Base-by-base conservation (phyloP, 371 early-diverging fungal species). In the Mortierella sp. region DNA sequence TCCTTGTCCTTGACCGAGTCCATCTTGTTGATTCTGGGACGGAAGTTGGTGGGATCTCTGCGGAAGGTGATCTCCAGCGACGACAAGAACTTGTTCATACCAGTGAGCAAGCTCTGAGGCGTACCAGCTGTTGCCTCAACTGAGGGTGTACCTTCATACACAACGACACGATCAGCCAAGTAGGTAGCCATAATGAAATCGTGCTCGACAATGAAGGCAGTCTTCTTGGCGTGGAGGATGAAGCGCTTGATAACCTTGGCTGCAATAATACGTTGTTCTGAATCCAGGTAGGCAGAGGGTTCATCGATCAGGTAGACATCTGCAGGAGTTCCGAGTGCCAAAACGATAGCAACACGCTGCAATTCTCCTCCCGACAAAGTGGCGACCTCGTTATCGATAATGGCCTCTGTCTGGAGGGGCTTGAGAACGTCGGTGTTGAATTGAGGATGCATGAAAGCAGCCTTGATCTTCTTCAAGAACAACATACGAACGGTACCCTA, bases 121-220 rank as follows among this genome's bases (percentile, higher is more conserved):
- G 79, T 52, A 41, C 88, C 89, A 56, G 98, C 98, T 54, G 65
- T 79, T 29, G 99, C 99, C 22, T 88, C 82, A 14, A 97, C 89
- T 5, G 96, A 94, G 19, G 99, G 99, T 44, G 63, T 82, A 79
- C 99, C 99, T 7, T 95, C 96, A 83, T 97, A 99, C 22, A 99
- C 98, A 81, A 99, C 94, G 24, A 99, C 98, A 80, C 98, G 94
- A 81, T 99, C 99, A 51, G 99, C 99, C 58, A 99, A 86, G 81
- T 99, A 99, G n/a, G 99, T 99, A n/a, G 97, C 99, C 96, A 99
- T 98, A 80, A 99, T 98, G 84, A 99, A 98, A 86, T 99, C 99
- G 92, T 99, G 99, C 91, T 99, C 99, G 56, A 99, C 99, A 61
- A 99, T 90, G 85, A 99, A 99, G 34, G 99, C 99, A 25, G 98